phyloP scores from a whole-genome alignment of 495 filamentous ascomycete genomes.

The Trichocladium uniseriatum region DNA sequence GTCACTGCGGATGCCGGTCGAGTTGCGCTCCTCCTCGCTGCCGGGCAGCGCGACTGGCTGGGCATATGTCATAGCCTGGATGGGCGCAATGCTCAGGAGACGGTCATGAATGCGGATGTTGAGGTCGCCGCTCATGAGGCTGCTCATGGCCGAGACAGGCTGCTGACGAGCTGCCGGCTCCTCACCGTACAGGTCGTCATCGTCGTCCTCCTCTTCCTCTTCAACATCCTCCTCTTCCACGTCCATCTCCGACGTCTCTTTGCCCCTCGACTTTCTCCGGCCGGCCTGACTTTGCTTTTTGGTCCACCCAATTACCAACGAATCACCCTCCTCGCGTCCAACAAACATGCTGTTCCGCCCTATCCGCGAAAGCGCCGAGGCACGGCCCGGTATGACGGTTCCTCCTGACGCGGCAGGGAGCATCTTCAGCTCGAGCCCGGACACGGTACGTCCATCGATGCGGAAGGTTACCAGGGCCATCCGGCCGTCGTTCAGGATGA shows the following conservation, averaged over 20 bases:
- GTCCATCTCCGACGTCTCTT: conserved; percentile 46
- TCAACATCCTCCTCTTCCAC: conserved; percentile 28
- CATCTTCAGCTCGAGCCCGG: conserved; percentile 61
- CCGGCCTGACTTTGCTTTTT: conserved; percentile 45
- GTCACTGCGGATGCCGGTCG: conserved; percentile 39
- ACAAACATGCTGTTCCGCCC: conserved; percentile 69
- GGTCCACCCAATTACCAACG: conserved; percentile 70
- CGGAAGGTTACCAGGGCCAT: conserved; percentile 71
- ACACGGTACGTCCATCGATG: conserved; percentile 87
- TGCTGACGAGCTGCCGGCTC: conserved; percentile 35
- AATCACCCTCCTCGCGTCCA: conserved; percentile 78
- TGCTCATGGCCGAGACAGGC: conserved; percentile 17
- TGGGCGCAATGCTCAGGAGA: conserved; percentile 66
- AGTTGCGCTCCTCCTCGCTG: conserved; percentile 36
- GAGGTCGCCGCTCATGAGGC: conserved; percentile 49
- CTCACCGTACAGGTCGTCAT: conserved; percentile 58
- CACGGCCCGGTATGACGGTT: conserved; percentile 48
- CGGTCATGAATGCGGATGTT: conserved; percentile 67
- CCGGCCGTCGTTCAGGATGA: conserved; percentile 71
- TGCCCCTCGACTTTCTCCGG: conserved; percentile 38
- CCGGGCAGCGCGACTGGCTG: conserved; percentile 35
- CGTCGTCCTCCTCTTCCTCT: conserved; percentile 47
- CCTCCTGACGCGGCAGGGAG: conserved; percentile 53
- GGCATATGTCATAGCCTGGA: conserved; percentile 61
- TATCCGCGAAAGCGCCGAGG: conserved; percentile 60